phyloP scores from a whole-genome alignment of 176 grass and related monocot genomes.

The Carex myosuroides region DNA sequence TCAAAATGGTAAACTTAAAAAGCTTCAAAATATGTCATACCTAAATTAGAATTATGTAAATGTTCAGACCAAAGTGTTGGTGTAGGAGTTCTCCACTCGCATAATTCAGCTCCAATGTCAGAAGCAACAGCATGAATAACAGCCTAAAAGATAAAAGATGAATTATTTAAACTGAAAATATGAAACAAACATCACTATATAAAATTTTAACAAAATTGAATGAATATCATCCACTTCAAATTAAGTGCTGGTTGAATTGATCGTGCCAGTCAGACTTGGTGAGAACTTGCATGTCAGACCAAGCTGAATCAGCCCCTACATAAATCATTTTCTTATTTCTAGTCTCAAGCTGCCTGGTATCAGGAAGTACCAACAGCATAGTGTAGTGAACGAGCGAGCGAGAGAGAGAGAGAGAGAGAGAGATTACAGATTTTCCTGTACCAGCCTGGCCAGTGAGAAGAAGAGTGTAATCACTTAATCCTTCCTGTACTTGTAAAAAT shows the following conservation, averaged over 20 bases:
- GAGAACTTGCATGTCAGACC: neutral
- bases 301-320: neutral
- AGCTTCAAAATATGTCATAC: slow-evolving; percentile 25
- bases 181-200: slow-evolving; percentile 4
- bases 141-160: slow-evolving; percentile 41
- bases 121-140: slow-evolving; percentile 57
- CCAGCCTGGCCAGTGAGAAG: slow-evolving; percentile 87
- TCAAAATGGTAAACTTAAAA: neutral
- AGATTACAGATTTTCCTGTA: slow-evolving; percentile 85
- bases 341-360: neutral
- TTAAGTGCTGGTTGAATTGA: neutral
- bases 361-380: neutral
- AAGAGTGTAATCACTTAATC: slow-evolving; percentile 58
- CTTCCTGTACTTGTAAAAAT: slow-evolving; percentile 33
- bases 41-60: slow-evolving; percentile 73
- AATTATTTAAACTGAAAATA: slow-evolving; percentile 14
- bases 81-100: slow-evolving; percentile 83
- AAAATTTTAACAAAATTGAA: neutral
- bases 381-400: neutral
- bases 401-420: neutral
- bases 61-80: slow-evolving; percentile 89
- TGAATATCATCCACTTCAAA: neutral
- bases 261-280: neutral
- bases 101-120: slow-evolving; percentile 60
- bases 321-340: neutral